Percentiles rank a stretch among this genome's conserved stretches.
Conservation (phyloP, 2,329 filamentous ascomycete species). For the Botrytis byssoidea region DNA sequence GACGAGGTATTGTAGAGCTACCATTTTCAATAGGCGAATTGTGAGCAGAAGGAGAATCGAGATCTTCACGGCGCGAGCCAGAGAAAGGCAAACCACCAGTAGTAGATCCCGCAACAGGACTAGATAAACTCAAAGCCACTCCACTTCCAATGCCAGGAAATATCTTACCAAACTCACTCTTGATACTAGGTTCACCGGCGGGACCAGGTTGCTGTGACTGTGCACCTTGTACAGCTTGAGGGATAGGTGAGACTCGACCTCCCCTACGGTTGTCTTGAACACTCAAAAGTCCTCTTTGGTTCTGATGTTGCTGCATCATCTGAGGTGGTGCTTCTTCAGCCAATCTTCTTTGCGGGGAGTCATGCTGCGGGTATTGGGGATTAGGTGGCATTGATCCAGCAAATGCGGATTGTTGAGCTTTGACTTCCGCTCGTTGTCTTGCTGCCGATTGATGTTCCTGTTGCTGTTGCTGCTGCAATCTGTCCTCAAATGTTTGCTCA, state of each 20-base stretch:
- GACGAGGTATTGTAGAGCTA: constrained; percentile 41
- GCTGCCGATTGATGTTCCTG: constrained; percentile 39
- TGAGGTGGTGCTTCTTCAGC: constrained; percentile 49
- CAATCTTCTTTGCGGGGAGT: constrained; percentile 45
- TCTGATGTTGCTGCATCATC: constrained; percentile 56
- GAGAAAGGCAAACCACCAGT: constrained; percentile 51
- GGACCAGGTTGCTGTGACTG: constrained; percentile 78
- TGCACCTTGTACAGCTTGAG: constrained; percentile 90
- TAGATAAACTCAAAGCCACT: constrained; percentile 50
- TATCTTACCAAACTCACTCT: constrained; percentile 92
- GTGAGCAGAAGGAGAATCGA: constrained; percentile 44
- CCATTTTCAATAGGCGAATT: constrained; percentile 44
- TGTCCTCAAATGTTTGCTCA: constrained; percentile 33
- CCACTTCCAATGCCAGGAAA: constrained; percentile 87
- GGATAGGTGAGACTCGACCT: constrained; percentile 81
- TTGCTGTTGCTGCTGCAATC: constrained; percentile 41
- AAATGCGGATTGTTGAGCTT: constrained; percentile 39
- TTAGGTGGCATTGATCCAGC: constrained; percentile 43
- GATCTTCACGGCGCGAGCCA: constrained; percentile 53
- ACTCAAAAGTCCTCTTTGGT: constrained; percentile 67
- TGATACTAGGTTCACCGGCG: constrained; percentile 81
- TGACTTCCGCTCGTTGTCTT: constrained; percentile 40
- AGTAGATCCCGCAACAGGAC: constrained; percentile 50
- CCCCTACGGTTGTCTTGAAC: constrained; percentile 74
- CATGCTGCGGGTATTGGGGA: constrained; percentile 46